Conservation (phyloP, 1,284 basidiomycete genomes). For the Porogramme epimiltina region DNA sequence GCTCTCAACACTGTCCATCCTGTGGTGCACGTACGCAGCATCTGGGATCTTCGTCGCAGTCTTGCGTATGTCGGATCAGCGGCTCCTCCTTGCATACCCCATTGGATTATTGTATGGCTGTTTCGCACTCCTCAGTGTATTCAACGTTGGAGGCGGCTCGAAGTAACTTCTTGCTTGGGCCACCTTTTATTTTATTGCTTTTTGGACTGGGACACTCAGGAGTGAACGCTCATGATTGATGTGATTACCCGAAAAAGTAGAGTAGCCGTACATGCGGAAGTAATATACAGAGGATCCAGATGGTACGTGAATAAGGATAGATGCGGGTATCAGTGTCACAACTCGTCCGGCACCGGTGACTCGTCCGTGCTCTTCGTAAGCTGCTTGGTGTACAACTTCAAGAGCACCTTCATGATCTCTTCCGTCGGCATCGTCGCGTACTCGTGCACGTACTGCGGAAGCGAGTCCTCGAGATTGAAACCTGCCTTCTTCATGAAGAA, state of each 20-base stretch:
- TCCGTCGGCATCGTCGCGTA: constrained; percentile 84
- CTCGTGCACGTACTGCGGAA: constrained; percentile 86
- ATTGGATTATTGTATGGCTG: constrained; percentile 90
- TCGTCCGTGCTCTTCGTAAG: constrained; percentile 36
- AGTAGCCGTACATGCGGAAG: background rate
- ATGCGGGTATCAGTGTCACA: background rate
- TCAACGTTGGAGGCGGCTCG: constrained; percentile 52
- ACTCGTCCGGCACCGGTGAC: constrained; percentile 1
- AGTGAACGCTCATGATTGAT: background rate
- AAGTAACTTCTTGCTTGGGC: constrained; percentile 21
- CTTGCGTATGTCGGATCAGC: constrained; percentile 90
- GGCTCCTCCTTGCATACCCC: constrained; percentile 92
- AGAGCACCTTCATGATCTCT: constrained; percentile 81
- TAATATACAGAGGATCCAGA: background rate
- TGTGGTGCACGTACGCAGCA: constrained; percentile 96
- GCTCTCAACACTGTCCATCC: constrained; percentile 77
- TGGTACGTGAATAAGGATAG: background rate
- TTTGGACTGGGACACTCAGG: too few relatives aligned
- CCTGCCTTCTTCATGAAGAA: constrained; percentile 86
- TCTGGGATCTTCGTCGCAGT: constrained; percentile 94
- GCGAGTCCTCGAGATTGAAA: constrained; percentile 76
- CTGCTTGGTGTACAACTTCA: constrained; percentile 83
- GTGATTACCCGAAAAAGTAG: background rate
- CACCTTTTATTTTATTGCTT: too few relatives aligned
- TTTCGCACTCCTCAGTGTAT: constrained; percentile 87